Evolutionary conservation across 345 rosid genomes (phyloP).

Genomic region (Arabidopsis suecica): DNA sequence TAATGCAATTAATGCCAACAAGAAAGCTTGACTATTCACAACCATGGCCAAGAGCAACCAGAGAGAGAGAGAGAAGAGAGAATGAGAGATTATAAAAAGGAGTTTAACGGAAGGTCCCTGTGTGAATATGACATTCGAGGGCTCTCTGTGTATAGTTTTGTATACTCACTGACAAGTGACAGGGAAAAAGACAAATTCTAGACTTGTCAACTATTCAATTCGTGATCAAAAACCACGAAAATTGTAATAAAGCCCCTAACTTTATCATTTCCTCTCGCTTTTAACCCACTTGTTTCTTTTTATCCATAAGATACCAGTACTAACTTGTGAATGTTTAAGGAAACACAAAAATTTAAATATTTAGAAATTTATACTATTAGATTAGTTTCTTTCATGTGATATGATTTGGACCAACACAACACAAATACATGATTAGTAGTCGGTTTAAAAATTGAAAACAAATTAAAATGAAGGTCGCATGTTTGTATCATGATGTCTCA

Average conservation of each 20-base stretch:
- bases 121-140: conserved; percentile 41
- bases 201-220: conserved; percentile 31
- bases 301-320: background rate
- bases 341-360: background rate
- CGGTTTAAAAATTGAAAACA: background rate
- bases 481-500: conserved; percentile 24
- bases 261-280: conserved; percentile 6
- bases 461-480: background rate
- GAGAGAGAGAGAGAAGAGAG: conserved; percentile 25
- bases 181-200: conserved; percentile 34
- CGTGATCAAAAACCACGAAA: conserved; percentile 32
- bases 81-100: conserved; percentile 37
- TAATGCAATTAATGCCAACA: conserved; percentile 57
- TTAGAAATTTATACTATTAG: background rate
- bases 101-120: conserved; percentile 33
- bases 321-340: background rate
- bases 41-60: conserved; percentile 52
- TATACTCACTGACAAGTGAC: conserved; percentile 35
- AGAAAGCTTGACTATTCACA: conserved; percentile 46
- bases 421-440: background rate
- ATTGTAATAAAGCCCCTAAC: conserved; percentile 9
- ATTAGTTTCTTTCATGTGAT: conserved; percentile 23
- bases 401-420: conserved; percentile 6
- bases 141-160: conserved; percentile 15
- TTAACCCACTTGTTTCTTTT: background rate